These are phyloP conservation scores for Yarrowia sp. DNA, from an alignment of 805 yeast genomes.

Conservation along the genomic window DNA sequence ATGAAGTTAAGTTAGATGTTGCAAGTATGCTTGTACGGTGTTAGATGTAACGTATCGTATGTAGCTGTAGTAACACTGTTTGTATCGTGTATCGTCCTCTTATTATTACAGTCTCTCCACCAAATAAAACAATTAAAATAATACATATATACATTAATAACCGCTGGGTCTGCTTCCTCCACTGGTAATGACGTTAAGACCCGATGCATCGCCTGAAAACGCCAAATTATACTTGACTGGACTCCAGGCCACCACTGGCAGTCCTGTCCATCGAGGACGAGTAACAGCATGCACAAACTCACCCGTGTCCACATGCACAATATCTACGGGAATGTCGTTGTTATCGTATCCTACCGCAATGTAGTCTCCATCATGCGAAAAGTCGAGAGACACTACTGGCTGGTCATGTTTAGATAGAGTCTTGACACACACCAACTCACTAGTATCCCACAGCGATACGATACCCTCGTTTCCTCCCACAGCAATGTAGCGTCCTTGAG, in stretches of 20 bases:
- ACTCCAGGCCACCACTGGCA: slow-evolving; percentile 39
- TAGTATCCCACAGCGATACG: slow-evolving; percentile 50
- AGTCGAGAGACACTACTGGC: slow-evolving; percentile 44
- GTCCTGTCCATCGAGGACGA: slow-evolving; percentile 32
- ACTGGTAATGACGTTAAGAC: slow-evolving; percentile 4
- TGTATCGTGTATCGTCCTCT: too few species aligned
- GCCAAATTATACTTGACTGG: slow-evolving; percentile 37
- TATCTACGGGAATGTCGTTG: slow-evolving; percentile 41
- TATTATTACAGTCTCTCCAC: too few species aligned
- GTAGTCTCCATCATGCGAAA: slow-evolving; percentile 48
- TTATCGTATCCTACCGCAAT: slow-evolving; percentile 48
- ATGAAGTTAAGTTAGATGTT: neutral
- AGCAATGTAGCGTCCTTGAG: slow-evolving; percentile 50
- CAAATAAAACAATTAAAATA: neutral
- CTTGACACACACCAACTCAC: slow-evolving; percentile 42
- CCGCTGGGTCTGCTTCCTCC: slow-evolving; percentile 12
- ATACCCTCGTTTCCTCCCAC: slow-evolving; percentile 61
- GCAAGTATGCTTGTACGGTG: too few species aligned
- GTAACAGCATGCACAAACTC: slow-evolving; percentile 32
- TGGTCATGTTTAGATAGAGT: slow-evolving; percentile 43
- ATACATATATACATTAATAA: neutral
- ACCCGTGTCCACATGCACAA: slow-evolving; percentile 42
- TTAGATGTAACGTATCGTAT: too few species aligned
- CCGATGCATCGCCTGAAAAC: slow-evolving; percentile 34
- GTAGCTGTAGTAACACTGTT: too few species aligned